Evolutionary conservation across 768 basidiomycete species (phyloP).

Genomic region (Nidularia pulvinata): DNA sequence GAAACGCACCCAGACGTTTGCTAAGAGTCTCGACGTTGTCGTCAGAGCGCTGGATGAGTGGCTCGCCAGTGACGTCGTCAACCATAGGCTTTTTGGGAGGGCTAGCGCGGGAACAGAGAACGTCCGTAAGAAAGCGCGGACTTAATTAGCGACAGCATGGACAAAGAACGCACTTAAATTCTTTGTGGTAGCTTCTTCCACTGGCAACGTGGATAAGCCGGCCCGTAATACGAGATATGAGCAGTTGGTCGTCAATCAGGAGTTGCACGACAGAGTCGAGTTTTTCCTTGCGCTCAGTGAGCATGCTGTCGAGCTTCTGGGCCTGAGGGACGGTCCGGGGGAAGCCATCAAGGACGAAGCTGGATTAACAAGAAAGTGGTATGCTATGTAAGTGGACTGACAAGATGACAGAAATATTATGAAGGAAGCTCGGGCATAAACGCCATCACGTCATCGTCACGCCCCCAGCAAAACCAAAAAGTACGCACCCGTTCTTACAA

Average conservation of each 20-base stretch:
- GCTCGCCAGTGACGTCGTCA: slow-evolving; percentile 95
- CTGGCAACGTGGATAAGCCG: slow-evolving; percentile 89
- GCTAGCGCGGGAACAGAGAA: slow-evolving; percentile 39
- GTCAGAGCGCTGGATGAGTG: slow-evolving; percentile 95
- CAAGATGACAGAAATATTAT: neutral
- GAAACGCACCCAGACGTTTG: slow-evolving; percentile 89
- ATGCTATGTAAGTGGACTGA: neutral
- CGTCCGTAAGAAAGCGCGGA: neutral
- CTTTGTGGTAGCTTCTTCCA: slow-evolving; percentile 92
- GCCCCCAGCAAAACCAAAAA: neutral
- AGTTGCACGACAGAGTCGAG: slow-evolving; percentile 94
- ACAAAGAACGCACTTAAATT: slow-evolving; percentile 75
- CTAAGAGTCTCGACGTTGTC: slow-evolving; percentile 96
- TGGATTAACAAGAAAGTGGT: slow-evolving; percentile 26
- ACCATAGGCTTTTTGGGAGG: slow-evolving; percentile 96
- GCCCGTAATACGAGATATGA: slow-evolving; percentile 98
- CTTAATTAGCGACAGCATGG: neutral
- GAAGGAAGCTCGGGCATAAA: neutral
- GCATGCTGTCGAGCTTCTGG: slow-evolving; percentile 94
- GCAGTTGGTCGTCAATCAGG: slow-evolving; percentile 89
- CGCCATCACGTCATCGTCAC: neutral
- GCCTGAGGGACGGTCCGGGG: slow-evolving; percentile 97
- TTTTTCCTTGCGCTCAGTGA: slow-evolving; percentile 77
- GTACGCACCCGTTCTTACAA: slow-evolving; percentile 92
- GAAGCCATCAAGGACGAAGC: slow-evolving; percentile 99